Base-by-base conservation (phyloP, 2,329 filamentous ascomycete genomes). In the Phaeosphaeriaceae sp. region DNA sequence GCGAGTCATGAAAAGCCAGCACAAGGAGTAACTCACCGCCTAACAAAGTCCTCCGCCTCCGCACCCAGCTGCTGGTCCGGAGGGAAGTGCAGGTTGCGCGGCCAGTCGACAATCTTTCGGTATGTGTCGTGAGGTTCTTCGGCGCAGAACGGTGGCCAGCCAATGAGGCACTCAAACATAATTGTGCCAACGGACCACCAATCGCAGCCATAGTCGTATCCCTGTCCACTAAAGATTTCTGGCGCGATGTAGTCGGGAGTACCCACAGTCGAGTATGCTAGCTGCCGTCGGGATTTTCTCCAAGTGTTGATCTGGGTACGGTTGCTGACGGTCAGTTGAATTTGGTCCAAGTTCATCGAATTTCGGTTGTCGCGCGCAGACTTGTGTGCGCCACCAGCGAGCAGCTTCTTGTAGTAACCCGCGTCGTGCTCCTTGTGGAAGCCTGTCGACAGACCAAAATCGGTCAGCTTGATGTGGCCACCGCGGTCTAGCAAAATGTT, bases 131-230 rank as follows among this genome's bases (percentile, higher is more conserved):
- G 94, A 60, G 93, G 91, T 76, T 98, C 94, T 78, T 99, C 95
- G 20, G 95, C 94, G 78, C 95, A 99, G 86, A 99, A 99, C 27
- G 95, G 95, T 54, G 95, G 95, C 95, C 95, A 99, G 71, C 95
- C 95, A 61, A 99, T 93, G 67, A 99, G 85, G 79, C 95, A 99
- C 80, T 99, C 95, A 72, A 98, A 99, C 95, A 99, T 98, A 81
- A 99, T 99, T 46, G 95, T 97, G 53, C 95, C 95, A 50, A 99
- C 86, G 21, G 92, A 96, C 95, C 95, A 99, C 95, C 95, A 99
- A 83, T 99, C 95, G 77, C 95, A 99, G 76, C 96, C 90, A 73
- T 94, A 97, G 57, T 92, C 92, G 82, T 99, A 99, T 49, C 95
- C 95, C 72, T 96, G 91, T 19, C 94, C 93, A 48, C 92, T 96